Percentiles rank a stretch among this genome's conserved stretches.
Conservation (phyloP, 139 green algal species). For the Chlorella sorokiniana region DNA sequence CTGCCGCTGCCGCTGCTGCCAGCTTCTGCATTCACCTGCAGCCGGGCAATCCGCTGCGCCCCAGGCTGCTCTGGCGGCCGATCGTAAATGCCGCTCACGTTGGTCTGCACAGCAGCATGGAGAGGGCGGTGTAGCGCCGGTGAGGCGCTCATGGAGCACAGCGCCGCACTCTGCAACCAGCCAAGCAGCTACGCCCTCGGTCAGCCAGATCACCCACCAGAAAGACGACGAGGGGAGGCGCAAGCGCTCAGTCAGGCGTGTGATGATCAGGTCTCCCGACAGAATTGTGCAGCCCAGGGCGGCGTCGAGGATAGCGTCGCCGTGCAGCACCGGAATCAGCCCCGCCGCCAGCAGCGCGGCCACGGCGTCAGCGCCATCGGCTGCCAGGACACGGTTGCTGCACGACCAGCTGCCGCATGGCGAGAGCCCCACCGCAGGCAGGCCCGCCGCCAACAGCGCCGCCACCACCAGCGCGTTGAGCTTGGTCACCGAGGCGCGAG, state of each 20-base stretch:
- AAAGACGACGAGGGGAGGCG: constrained; percentile 57
- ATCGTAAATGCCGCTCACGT: constrained; percentile 68
- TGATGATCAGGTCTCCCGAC: constrained; percentile 60
- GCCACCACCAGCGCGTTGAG: constrained; percentile 56
- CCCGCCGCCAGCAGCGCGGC: constrained; percentile 35
- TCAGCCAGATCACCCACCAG: constrained; percentile 44
- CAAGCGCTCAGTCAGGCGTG: constrained; percentile 47
- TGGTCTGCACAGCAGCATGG: constrained; percentile 44
- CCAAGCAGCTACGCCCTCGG: not conserved
- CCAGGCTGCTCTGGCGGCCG: constrained; percentile 50
- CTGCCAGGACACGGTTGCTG: constrained; percentile 19
- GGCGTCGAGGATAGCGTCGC: constrained; percentile 61
- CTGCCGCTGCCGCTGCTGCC: not conserved
- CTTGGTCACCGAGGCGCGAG: constrained; percentile 56
- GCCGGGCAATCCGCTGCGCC: constrained; percentile 43
- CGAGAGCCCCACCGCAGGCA: constrained; percentile 64
- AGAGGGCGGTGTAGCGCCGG: not conserved
- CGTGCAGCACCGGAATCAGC: constrained; percentile 76
- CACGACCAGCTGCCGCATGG: constrained; percentile 56
- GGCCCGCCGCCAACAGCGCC: constrained; percentile 41
- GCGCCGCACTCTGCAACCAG: not conserved
- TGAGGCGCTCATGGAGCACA: not conserved
- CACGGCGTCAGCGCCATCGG: constrained; percentile 20
- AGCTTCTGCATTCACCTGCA: not conserved
- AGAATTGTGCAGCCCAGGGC: constrained; percentile 62